A percentile compares a stretch with the other conserved stretches of the same genome.
These are phyloP conservation scores for Diaporthe velutina DNA, from an alignment of 2,329 filamentous ascomycete species.

Conservation along the genomic window DNA sequence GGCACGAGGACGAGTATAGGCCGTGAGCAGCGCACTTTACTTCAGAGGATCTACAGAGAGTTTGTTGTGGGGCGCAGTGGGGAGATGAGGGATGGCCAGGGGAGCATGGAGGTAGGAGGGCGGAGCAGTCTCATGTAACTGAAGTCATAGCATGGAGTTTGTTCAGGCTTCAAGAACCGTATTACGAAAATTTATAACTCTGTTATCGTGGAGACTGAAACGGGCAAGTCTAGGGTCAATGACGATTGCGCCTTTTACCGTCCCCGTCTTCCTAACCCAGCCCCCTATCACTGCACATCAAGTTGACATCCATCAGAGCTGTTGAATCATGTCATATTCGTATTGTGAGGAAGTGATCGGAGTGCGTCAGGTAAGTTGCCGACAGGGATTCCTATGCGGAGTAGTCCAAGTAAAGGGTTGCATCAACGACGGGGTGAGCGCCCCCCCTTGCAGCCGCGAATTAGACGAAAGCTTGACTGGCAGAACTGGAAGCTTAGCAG, in stretches of 20 bases:
- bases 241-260: background rate
- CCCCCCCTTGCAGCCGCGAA: background rate
- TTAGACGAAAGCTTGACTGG: slow-evolving; percentile 15
- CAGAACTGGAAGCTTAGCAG: slow-evolving; percentile 21
- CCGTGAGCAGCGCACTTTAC: slow-evolving; percentile 77
- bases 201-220: background rate
- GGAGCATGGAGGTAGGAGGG: slow-evolving; percentile 91
- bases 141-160: background rate
- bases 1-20: slow-evolving; percentile 88
- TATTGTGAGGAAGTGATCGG: background rate
- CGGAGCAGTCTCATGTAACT: slow-evolving; percentile 90
- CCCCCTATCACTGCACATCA: background rate
- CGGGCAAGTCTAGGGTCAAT: background rate
- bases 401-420: background rate
- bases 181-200: background rate
- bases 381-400: background rate
- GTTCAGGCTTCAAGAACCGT: background rate
- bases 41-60: slow-evolving; percentile 88
- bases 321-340: background rate
- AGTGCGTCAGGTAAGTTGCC: background rate
- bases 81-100: slow-evolving; percentile 95
- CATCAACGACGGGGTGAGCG: slow-evolving; percentile 5
- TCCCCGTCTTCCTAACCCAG: too few species aligned
- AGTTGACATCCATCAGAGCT: background rate
- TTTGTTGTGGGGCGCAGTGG: slow-evolving; percentile 94